Conservation (phyloP, 208 protist species). For the Trypanosoma avium region DNA sequence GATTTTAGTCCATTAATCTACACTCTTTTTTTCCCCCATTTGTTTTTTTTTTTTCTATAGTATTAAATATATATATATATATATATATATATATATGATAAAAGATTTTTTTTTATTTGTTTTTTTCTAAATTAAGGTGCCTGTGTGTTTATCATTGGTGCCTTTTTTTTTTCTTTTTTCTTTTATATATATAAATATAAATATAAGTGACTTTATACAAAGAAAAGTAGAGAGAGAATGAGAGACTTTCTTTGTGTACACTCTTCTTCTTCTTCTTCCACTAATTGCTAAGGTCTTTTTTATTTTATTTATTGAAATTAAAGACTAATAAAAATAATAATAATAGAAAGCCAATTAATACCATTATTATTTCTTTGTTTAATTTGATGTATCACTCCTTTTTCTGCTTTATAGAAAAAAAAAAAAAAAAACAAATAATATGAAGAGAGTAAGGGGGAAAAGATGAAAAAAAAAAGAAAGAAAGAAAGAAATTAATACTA, state of each 20-base stretch:
- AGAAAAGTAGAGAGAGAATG: no score
- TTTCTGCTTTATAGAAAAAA: neutral
- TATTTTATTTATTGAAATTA: no score
- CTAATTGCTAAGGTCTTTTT: no score
- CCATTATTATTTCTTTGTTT: no score
- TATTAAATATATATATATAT: neutral
- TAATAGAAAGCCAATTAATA: no score
- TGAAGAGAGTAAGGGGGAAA: neutral
- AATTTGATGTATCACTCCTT: no score
- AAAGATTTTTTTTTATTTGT: neutral
- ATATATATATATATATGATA: neutral
- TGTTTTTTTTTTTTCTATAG: neutral
- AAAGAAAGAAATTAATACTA: neutral
- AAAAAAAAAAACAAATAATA: neutral
- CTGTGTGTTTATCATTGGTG: constrained; percentile 1
- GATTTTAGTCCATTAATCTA: no score
- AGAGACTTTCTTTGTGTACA: constrained; percentile 6
- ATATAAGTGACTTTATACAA: neutral
- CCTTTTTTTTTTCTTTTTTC: constrained; percentile 17
- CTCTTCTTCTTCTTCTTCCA: constrained; percentile 12
- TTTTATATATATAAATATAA: neutral
- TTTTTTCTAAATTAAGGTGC: no score
- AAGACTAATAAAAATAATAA: no score
- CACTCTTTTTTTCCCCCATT: no score
- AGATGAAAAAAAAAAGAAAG: neutral